Evolutionary conservation across 345 rosid genomes (phyloP).

Genomic region (Salix udensis): DNA sequence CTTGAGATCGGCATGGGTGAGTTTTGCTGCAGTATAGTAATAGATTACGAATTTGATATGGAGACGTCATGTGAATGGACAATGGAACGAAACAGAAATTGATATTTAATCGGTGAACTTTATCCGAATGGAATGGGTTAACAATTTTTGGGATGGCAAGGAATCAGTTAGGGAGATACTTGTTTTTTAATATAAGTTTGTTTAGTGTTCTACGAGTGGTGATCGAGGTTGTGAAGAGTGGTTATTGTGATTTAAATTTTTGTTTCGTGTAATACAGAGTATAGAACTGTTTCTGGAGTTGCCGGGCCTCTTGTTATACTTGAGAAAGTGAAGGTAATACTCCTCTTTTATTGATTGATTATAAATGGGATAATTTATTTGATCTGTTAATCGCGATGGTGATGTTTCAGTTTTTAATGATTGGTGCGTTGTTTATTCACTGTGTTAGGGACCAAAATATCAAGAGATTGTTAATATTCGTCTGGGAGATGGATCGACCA

Average conservation of each 20-base stretch:
- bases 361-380: background rate
- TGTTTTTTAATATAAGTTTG: background rate
- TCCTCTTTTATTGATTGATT: background rate
- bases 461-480: conserved; percentile 96
- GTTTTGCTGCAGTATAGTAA: background rate
- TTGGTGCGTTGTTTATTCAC: background rate
- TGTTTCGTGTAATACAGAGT: conserved; percentile 46
- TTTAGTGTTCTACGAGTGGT: background rate
- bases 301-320: conserved; percentile 96
- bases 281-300: conserved; percentile 94
- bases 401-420: background rate
- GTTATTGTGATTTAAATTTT: background rate
- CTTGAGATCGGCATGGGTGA: conserved; percentile 90
- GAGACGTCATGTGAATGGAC: background rate
- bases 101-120: background rate
- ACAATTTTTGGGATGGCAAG: background rate
- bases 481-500: conserved; percentile 81
- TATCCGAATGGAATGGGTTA: background rate
- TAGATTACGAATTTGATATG: background rate
- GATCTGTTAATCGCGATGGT: background rate
- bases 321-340: conserved; percentile 78
- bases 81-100: background rate
- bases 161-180: background rate
- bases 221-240: background rate
- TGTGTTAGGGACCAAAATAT: conserved; percentile 83